Base-by-base conservation (phyloP, 2,329 filamentous ascomycete species). In the Beauveria asiatica region DNA sequence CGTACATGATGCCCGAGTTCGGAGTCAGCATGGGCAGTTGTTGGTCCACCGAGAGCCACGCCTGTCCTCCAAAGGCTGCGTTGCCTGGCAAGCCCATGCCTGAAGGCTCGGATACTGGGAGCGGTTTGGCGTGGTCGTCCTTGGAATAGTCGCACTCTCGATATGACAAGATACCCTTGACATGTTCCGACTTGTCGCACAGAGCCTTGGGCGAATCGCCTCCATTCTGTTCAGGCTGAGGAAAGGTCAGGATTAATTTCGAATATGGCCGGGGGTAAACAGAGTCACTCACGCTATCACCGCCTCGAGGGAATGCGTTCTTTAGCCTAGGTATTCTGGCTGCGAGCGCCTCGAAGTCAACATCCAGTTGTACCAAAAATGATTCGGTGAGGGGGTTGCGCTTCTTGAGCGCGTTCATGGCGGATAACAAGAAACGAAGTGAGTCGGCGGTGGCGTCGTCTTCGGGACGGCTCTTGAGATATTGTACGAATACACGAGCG, bases 301-400 rank as follows among this genome's bases (percentile, higher is more conserved):
- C 74, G 59, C 76, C 78, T 51, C 81, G 78, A n/a, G 80, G 76
- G 53, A 85, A 84, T 1, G 79, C 79, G 27, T 77, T 72, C 64
- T 76, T 80, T 21, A 85, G 76, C 62, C 80, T 83, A 9, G 80
- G 83, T 64, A 83, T 85, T 65, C 81, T 79, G 63, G 85, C 73
- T 13, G 85, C 84, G 27, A 90, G 79, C 11, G 84, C 86, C 70
- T 95, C 90, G 4, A 97, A 80, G 68, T 99, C 94, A 17, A 97
- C 88, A 65, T 97, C 92, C 5, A 97, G 78, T 71, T 97, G 94
- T 3, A 94, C 90, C 41, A 97, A 77, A 75, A 97, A 97, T 0
- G 93, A 97, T 70, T 97, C 92, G 0, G 93, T 96, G 54, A 99
- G 78, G 0, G 92, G 92, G 65, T 96, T 97, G 67, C 89, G 89